A percentile compares a stretch with the other conserved stretches of the same genome.
Evolutionary conservation across 495 filamentous ascomycete genomes (phyloP).

Genomic region (Xanthoparmelia taractica): DNA sequence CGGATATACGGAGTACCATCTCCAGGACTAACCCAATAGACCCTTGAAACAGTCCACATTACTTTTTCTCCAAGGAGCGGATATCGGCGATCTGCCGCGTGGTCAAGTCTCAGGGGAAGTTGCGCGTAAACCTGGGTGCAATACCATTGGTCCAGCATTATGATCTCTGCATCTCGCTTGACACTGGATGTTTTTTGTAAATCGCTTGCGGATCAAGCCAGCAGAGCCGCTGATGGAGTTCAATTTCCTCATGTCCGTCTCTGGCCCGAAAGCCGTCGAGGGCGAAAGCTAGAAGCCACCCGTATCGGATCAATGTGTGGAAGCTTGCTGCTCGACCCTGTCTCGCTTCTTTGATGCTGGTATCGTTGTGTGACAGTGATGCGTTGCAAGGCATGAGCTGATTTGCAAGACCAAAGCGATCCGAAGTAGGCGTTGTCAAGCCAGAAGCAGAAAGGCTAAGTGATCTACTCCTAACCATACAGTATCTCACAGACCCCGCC

Average conservation of each 20-base stretch:
- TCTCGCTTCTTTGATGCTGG: background rate
- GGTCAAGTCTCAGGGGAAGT: background rate
- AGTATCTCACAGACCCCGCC: slow-evolving; percentile 93
- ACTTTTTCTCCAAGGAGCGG: background rate
- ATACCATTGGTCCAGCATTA: background rate
- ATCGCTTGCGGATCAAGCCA: background rate
- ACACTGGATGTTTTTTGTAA: too few relatives aligned
- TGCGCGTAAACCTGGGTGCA: background rate
- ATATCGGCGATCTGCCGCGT: background rate
- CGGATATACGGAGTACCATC: background rate
- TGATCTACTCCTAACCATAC: slow-evolving; percentile 33
- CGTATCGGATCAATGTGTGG: background rate
- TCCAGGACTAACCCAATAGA: too few relatives aligned
- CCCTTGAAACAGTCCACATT: background rate
- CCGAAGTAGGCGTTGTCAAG: background rate
- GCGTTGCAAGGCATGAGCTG: background rate
- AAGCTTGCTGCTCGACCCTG: background rate
- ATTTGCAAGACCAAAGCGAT: background rate
- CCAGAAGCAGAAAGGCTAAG: background rate
- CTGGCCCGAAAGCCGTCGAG: background rate
- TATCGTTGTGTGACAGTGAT: background rate
- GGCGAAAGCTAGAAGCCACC: background rate
- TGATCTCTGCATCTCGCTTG: too few relatives aligned
- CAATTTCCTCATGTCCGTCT: background rate
- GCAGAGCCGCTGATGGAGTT: background rate